phyloP scores from a whole-genome alignment of 2,329 filamentous ascomycete species.

The Sordariomycetes sp. region DNA sequence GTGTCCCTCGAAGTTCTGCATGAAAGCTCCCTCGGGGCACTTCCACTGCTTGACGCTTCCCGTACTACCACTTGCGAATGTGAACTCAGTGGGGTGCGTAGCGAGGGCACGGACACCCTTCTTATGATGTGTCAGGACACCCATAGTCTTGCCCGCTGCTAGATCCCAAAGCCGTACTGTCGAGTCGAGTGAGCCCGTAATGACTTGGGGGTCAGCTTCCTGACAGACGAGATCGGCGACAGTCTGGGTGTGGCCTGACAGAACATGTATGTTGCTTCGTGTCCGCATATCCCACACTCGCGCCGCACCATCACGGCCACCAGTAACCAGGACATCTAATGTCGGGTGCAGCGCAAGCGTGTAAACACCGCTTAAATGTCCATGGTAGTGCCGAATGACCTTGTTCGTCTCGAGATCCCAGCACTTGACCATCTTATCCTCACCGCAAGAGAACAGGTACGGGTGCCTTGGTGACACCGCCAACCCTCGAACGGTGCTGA shows the following conservation, averaged over 20 bases:
- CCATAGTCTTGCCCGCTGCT: conserved; percentile 92
- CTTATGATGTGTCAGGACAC: conserved; percentile 94
- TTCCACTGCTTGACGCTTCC: conserved; percentile 99
- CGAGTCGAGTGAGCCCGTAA: conserved; percentile 84
- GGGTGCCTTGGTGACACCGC: conserved; percentile 90
- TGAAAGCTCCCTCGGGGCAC: conserved; percentile 93
- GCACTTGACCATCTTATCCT: conserved; percentile 99
- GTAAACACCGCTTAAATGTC: conserved; percentile 93
- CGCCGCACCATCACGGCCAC: conserved; percentile 87
- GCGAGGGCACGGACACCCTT: conserved; percentile 85
- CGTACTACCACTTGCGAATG: conserved; percentile 86
- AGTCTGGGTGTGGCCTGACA: conserved; percentile 83
- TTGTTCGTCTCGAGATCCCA: conserved; percentile 99
- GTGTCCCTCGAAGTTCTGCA: conserved; percentile 98
- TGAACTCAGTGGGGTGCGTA: conserved; percentile 86
- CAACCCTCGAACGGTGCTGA: conserved; percentile 84
- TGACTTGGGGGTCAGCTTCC: conserved; percentile 92
- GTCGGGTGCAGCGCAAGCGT: conserved; percentile 89
- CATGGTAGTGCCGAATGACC: conserved; percentile 95
- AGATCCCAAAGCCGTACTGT: conserved; percentile 93
- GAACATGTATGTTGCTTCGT: conserved; percentile 87
- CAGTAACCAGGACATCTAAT: conserved; percentile 88
- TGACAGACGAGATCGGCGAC: conserved; percentile 86
- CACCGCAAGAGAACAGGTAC: conserved; percentile 94
- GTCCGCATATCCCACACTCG: conserved; percentile 99